Evolutionary conservation across 805 yeast species (phyloP).

Genomic region (Cyberlindnera subsufficiens): DNA sequence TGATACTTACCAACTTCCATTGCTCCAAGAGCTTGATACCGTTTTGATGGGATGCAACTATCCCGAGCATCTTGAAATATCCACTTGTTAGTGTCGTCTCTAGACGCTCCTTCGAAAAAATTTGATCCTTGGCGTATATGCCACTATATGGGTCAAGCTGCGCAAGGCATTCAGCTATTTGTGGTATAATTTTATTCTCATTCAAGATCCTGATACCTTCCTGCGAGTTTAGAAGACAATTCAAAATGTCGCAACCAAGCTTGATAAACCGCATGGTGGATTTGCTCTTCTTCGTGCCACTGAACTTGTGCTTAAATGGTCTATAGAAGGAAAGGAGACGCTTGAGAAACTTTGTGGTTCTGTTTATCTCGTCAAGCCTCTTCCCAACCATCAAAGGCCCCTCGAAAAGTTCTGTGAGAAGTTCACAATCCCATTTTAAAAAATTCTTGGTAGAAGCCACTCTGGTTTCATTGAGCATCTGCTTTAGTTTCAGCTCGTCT

Average conservation of each 20-base stretch:
- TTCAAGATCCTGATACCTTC: slow-evolving; percentile 64
- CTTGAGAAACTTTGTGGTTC: slow-evolving; percentile 80
- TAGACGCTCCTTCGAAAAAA: slow-evolving; percentile 56
- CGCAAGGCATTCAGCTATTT: slow-evolving; percentile 82
- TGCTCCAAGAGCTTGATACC: slow-evolving; percentile 71
- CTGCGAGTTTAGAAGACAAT: slow-evolving; percentile 50
- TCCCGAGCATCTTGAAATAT: slow-evolving; percentile 74
- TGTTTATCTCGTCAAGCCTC: slow-evolving; percentile 70
- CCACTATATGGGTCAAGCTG: slow-evolving; percentile 81
- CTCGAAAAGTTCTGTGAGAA: slow-evolving; percentile 62
- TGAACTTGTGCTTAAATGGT: slow-evolving; percentile 84
- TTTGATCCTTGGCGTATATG: slow-evolving; percentile 63
- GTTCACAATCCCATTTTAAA: slow-evolving; percentile 83
- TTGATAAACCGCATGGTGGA: slow-evolving; percentile 51
- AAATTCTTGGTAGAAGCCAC: slow-evolving; percentile 76
- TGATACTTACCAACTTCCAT: slow-evolving; percentile 80
- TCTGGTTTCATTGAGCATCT: slow-evolving; percentile 58
- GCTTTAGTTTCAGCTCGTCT: slow-evolving; percentile 65
- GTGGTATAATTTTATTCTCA: slow-evolving; percentile 77
- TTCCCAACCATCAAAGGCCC: slow-evolving; percentile 77
- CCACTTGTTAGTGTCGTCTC: slow-evolving; percentile 66
- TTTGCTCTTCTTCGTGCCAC: slow-evolving; percentile 44
- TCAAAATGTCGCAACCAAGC: slow-evolving; percentile 73
- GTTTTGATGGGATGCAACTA: slow-evolving; percentile 47
- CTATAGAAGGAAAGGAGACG: slow-evolving; percentile 80